Conservation (phyloP, 1,139 yeast genomes). For the Magnusiomyces suaveolens region DNA sequence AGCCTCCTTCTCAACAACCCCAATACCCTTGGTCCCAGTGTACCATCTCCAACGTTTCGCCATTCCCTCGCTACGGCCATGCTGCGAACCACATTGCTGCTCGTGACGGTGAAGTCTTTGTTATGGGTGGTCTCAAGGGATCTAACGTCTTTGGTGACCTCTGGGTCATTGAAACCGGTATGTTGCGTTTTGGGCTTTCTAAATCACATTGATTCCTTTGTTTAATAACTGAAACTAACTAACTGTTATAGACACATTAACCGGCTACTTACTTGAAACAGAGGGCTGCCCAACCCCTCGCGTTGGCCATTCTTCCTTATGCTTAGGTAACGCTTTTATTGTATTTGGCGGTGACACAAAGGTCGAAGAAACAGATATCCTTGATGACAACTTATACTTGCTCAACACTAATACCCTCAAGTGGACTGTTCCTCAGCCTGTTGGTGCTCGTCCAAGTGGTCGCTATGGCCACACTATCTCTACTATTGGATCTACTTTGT, state of each 20-base stretch:
- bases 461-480: constrained; percentile 86
- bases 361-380: constrained; percentile 62
- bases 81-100: constrained; percentile 73
- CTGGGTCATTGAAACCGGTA: constrained; percentile 50
- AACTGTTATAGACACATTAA: constrained; percentile 28
- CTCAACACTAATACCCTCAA: constrained; percentile 83
- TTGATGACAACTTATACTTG: constrained; percentile 81
- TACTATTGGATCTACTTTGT: constrained; percentile 61
- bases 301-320: constrained; percentile 88
- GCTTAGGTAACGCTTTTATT: constrained; percentile 91
- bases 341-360: constrained; percentile 96
- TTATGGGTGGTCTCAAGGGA: constrained; percentile 93
- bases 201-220: not conserved
- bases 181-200: constrained; percentile 5
- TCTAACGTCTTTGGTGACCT: constrained; percentile 91
- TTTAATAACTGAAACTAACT: not conserved
- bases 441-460: constrained; percentile 78
- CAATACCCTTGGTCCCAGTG: constrained; percentile 70
- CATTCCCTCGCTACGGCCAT: constrained; percentile 92
- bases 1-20: constrained; percentile 14
- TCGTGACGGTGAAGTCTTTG: constrained; percentile 62
- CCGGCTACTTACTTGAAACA: constrained; percentile 56
- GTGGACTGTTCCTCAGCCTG: constrained; percentile 83
- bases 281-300: constrained; percentile 86
- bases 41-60: constrained; percentile 57